Base-by-base conservation (phyloP, 1,284 basidiomycete genomes). In the Ganoderma resinaceum region DNA sequence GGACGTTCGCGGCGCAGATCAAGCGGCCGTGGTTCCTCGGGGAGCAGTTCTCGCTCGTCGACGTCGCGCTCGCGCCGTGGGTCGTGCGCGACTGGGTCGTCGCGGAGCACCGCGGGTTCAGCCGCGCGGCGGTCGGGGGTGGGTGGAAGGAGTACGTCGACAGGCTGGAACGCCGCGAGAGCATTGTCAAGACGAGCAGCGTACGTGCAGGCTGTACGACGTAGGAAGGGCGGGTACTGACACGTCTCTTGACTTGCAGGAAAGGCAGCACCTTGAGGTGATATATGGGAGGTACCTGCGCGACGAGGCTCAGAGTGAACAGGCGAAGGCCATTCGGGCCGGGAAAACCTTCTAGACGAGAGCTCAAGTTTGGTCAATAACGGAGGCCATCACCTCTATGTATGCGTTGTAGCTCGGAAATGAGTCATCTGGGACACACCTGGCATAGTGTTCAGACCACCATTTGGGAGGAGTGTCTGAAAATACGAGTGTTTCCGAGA, bases 21-120 rank as follows among this genome's bases (percentile, higher is more conserved):
- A 84, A 84, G 70, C 89, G 86, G 0, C 87, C 88, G 6, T 91
- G 85, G 74, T 91, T 89, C 79, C 76, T 86, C 37, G 88, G 89
- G 16, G 81, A 87, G 35, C 76, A 86, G 60, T 85, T 91, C 72
- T 82, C 84, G 42, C 78, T 89, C 64, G 88, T 88, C 14, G 90
- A 91, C 75, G 80, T 87, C 55, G 84, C 85, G 2, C 80, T 89
- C 35, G 88, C 86, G 7, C 90, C 90, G 16, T 92, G 89, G 86
- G 80, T 85, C 52, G 77, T 82, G 8, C 77, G 87, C 20, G 85
- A 87, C 64, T 85, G 84, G 72, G 78, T 87, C 55, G 16, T 86
- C 18, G 75, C 76, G 33, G 83, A 89, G 69, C 76, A 90, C 69
- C 79, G 89, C 20, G 85, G 82, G 1, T 90, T 83, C 75, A 78